Base-by-base conservation (phyloP, 2,329 filamentous ascomycete genomes). In the Sarocladiaceae sp. region DNA sequence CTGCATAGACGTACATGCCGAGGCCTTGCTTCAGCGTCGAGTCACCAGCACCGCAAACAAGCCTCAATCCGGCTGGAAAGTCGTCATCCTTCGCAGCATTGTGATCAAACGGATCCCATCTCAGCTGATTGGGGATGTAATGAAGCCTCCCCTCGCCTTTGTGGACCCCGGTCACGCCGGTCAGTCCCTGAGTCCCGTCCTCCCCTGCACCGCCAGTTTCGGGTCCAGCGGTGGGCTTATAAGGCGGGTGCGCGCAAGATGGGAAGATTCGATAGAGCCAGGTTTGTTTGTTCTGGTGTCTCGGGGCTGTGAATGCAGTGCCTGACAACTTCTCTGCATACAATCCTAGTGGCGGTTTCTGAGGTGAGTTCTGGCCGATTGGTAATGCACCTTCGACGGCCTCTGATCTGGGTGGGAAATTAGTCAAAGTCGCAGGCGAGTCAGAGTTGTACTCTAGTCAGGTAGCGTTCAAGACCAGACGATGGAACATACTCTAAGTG, bases 301-400 rank as follows among this genome's bases (percentile, higher is more conserved):
- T 70, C 0, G 83, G 82, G 2, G 82, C 80, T 3, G 82, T 86
- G 58, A 88, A 88, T 23, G 83, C 72, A 2, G 81, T 85, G 6
- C 83, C 83, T 0, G 82, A 85, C 33, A 87, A 72, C 67, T 85
- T 85, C 66, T 95, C 88, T 21, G 87, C 80, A 65, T 93, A 93
- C 21, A 95, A 78, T 1, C 87, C 88, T 51, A 81, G 79, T 0
- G 85, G 75, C 0, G 82, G 82, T 58, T 88, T 88, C 60, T 94
- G 88, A 0, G 88, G 88, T 3, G 85, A 88, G 69, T 94, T 95
- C 33, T 82, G 76, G 41, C 76, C 87, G 47, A 88, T 59, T 7
- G 88, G 87, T 4, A 91, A 71, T 4, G 88, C 82, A 15, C 82
- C 84, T 13, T 81, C 71, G 45, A 91, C 69, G 34, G 87, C 86